A percentile compares a stretch with the other conserved stretches of the same genome.
Conservation (phyloP, 1,139 yeast species). For the Geotrichum cucujoidarum region DNA sequence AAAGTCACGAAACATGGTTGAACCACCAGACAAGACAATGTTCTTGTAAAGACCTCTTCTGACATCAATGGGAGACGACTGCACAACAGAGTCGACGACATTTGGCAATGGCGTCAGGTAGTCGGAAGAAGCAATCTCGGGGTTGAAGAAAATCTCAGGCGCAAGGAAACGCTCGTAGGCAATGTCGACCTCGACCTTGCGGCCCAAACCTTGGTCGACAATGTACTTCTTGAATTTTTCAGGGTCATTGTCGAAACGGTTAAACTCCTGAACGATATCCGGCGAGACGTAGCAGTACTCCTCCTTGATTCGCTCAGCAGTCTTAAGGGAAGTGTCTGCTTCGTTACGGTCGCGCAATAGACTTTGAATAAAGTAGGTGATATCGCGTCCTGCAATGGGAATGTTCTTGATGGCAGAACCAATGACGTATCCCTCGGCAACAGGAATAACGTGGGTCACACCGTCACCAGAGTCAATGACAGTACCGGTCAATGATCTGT, state of each 20-base stretch:
- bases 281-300: slow-evolving; percentile 97
- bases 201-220: slow-evolving; percentile 75
- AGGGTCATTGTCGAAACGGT: slow-evolving; percentile 89
- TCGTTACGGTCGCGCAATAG: slow-evolving; percentile 96
- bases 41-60: slow-evolving; percentile 94
- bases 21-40: slow-evolving; percentile 93
- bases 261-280: slow-evolving; percentile 93
- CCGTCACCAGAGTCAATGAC: slow-evolving; percentile 98
- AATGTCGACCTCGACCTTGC: slow-evolving; percentile 69
- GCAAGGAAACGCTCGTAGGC: slow-evolving; percentile 97
- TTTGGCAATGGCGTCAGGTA: slow-evolving; percentile 92
- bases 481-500: slow-evolving; percentile 94
- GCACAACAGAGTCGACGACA: slow-evolving; percentile 92
- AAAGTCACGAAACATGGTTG: slow-evolving; percentile 97
- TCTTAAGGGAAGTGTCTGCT: slow-evolving; percentile 83
- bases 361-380: slow-evolving; percentile 87
- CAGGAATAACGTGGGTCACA: slow-evolving; percentile 98
- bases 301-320: slow-evolving; percentile 95
- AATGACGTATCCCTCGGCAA: slow-evolving; percentile 97
- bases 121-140: slow-evolving; percentile 93
- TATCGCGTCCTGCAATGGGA: slow-evolving; percentile 98
- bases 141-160: slow-evolving; percentile 97
- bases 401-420: slow-evolving; percentile 96
- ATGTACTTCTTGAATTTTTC: slow-evolving; percentile 90
- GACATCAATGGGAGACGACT: slow-evolving; percentile 94